phyloP scores from a whole-genome alignment of 768 basidiomycete genomes.

The Amanita muscaria region DNA sequence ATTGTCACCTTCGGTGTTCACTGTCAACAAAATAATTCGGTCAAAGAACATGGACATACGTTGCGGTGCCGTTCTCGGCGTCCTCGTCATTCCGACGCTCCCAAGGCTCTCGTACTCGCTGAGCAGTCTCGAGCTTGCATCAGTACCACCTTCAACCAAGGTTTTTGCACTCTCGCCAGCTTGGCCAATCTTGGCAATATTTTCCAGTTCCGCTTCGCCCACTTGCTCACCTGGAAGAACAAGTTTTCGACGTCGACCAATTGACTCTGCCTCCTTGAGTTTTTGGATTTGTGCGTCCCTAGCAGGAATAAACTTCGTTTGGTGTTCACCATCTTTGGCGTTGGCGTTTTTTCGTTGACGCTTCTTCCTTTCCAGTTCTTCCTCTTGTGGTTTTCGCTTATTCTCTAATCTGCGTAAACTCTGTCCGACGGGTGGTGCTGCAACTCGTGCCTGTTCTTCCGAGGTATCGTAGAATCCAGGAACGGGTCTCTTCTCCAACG shows the following conservation, averaged over 20 bases:
- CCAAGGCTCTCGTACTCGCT: slow-evolving; percentile 92
- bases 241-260: slow-evolving; percentile 79
- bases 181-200: slow-evolving; percentile 97
- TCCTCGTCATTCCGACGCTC: slow-evolving; percentile 84
- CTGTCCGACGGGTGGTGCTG: slow-evolving; percentile 87
- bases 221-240: slow-evolving; percentile 87
- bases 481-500: slow-evolving; percentile 95
- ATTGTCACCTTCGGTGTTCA: slow-evolving; percentile 75
- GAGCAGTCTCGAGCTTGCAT: slow-evolving; percentile 77
- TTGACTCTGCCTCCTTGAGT: slow-evolving; percentile 94
- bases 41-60: slow-evolving; percentile 44
- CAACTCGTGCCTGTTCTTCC: slow-evolving; percentile 83
- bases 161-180: slow-evolving; percentile 85
- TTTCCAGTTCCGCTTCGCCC: slow-evolving; percentile 89
- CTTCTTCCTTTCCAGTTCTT: slow-evolving; percentile 90
- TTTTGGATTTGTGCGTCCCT: slow-evolving; percentile 97
- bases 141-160: slow-evolving; percentile 72
- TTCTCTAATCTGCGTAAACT: slow-evolving; percentile 88
- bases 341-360: slow-evolving; percentile 59
- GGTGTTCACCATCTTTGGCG: slow-evolving; percentile 65
- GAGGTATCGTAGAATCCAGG: slow-evolving; percentile 95
- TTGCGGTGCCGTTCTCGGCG: slow-evolving; percentile 90
- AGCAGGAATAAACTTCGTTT: slow-evolving; percentile 94
- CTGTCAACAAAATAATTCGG: neutral
- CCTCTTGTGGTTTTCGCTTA: slow-evolving; percentile 89